Evolutionary conservation across 1,284 basidiomycete species (phyloP).

Genomic region (Pyrrhoderma lamaoense): DNA sequence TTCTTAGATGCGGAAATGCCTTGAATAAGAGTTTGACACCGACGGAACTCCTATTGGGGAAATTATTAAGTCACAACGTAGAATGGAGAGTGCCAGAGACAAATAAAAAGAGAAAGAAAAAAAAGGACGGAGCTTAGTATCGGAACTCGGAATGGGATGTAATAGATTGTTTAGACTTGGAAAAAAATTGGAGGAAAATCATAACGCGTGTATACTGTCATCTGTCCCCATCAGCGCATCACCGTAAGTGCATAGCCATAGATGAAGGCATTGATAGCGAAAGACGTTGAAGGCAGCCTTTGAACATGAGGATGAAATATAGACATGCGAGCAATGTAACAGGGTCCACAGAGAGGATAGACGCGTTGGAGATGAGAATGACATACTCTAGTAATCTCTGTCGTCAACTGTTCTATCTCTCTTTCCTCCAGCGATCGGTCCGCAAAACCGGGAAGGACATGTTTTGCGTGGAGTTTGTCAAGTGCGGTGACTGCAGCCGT

Average conservation of each 20-base stretch:
- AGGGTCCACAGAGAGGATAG: neutral
- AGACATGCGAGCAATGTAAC: neutral
- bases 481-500: constrained; percentile 57
- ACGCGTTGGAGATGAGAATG: neutral
- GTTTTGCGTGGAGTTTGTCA: constrained; percentile 93
- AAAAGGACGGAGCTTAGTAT: constrained; percentile 5
- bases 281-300: neutral
- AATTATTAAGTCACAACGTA: neutral
- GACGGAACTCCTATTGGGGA: constrained; percentile 68
- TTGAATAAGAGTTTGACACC: constrained; percentile 74
- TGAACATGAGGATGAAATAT: neutral
- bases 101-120: constrained; percentile 19
- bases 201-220: no score
- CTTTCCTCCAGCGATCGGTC: constrained; percentile 91
- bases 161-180: no score
- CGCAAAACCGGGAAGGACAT: constrained; percentile 91
- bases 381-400: constrained; percentile 79
- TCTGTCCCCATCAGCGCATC: no score
- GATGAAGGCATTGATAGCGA: neutral
- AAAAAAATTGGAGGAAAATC: no score
- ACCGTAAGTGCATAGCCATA: neutral
- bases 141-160: neutral
- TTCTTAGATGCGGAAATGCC: constrained; percentile 44
- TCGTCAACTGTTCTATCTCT: constrained; percentile 85
- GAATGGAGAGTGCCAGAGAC: neutral